phyloP scores from a whole-genome alignment of 148 eudicot species.

The Agrostemma githago region DNA sequence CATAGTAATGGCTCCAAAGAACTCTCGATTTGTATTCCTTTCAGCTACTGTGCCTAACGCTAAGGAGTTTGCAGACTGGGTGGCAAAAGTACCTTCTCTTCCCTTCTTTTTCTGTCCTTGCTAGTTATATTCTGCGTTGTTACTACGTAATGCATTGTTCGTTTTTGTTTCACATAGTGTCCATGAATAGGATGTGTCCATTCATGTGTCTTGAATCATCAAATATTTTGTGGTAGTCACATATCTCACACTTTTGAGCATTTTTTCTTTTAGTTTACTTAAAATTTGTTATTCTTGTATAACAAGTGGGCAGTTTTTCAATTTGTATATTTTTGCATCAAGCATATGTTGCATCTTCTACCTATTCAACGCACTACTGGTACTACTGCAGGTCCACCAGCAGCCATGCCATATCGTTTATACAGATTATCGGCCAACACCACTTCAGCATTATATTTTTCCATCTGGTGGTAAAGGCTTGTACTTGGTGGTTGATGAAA shows the following conservation, averaged over 20 bases:
- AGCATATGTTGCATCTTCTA: neutral
- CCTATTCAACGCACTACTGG: constrained; percentile 15
- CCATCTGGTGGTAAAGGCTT: constrained; percentile 93
- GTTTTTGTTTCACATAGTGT: constrained; percentile 1
- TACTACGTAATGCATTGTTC: neutral
- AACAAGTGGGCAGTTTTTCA: neutral
- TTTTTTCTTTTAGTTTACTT: neutral
- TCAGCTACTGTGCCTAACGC: constrained; percentile 99
- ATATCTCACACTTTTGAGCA: neutral
- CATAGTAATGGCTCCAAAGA: constrained; percentile 98
- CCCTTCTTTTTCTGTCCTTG: neutral
- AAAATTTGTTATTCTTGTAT: neutral
- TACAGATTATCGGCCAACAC: constrained; percentile 96
- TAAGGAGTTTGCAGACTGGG: constrained; percentile 99
- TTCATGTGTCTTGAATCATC: neutral
- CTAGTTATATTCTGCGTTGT: constrained; percentile 4
- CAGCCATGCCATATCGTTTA: constrained; percentile 99
- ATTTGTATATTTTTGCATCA: neutral
- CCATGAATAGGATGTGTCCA: neutral
- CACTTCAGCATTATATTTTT: constrained; percentile 94
- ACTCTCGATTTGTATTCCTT: constrained; percentile 88
- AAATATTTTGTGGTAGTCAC: neutral
- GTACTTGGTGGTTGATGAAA: constrained; percentile 94
- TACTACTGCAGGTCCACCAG: constrained; percentile 86
- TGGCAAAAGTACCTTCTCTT: constrained; percentile 65